Conservation (phyloP, 1,139 yeast genomes). For the Magnusiomyces suaveolens region DNA sequence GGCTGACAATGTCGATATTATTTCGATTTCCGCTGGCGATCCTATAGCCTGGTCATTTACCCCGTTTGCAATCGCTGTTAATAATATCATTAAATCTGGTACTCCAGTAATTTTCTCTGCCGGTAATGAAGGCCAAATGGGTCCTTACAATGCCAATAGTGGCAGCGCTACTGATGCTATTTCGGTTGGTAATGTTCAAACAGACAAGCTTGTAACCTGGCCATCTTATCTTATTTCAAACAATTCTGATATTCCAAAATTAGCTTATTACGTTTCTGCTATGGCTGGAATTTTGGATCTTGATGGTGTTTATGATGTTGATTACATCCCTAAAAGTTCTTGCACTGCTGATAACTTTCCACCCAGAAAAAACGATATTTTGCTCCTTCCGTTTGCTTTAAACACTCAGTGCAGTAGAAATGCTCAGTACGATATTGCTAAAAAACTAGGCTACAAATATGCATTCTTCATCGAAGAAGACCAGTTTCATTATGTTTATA, state of each 20-base stretch:
- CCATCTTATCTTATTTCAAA: conserved; percentile 6
- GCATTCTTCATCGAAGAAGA: not conserved
- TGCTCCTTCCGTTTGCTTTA: not conserved
- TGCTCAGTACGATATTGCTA: not conserved
- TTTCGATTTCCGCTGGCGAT: conserved; percentile 17
- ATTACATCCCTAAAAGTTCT: not conserved
- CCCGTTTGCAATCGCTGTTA: conserved; percentile 2
- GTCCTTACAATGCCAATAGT: conserved; percentile 6
- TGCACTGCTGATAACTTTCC: not conserved
- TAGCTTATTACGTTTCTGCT: conserved; percentile 6
- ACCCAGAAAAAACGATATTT: not conserved
- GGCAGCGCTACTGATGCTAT: conserved; percentile 2
- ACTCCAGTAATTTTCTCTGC: conserved; percentile 9
- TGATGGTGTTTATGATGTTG: conserved; percentile 6
- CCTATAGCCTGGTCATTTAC: not conserved
- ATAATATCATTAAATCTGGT: conserved; percentile 5
- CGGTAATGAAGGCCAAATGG: conserved; percentile 12
- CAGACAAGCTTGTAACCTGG: conserved; percentile 9
- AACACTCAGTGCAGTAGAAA: conserved; percentile 1
- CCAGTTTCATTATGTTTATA: conserved; percentile 1
- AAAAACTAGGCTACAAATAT: not conserved
- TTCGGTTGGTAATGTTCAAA: conserved; percentile 8
- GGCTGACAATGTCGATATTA: conserved; percentile 19
- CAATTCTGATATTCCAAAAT: conserved; percentile 1
- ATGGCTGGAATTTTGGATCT: conserved; percentile 8